Evolutionary conservation across 371 early-diverging fungal species (phyloP).

Genomic region (Apophysomyces sp.): DNA sequence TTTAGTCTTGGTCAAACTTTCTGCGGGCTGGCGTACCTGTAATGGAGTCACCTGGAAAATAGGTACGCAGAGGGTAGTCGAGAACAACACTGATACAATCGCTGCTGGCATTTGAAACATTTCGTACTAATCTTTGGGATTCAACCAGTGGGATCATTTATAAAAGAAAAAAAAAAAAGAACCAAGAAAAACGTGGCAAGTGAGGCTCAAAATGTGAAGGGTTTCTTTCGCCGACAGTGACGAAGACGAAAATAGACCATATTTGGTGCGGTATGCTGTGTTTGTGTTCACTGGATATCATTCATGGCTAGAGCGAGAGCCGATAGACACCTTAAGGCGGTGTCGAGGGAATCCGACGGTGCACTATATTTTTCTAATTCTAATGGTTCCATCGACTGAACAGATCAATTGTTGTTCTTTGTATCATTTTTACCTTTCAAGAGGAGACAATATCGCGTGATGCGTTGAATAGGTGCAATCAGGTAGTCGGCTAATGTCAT

Average conservation of each 20-base stretch:
- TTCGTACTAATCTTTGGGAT: too few species aligned
- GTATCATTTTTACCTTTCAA: slow-evolving; percentile 24
- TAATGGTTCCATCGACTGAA: not conserved
- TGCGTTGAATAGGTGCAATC: slow-evolving; percentile 48
- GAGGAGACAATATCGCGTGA: slow-evolving; percentile 37
- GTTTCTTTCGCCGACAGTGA: not conserved
- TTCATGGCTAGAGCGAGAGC: not conserved
- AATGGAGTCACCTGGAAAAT: too few species aligned
- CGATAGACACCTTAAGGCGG: not conserved
- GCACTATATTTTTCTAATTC: not conserved
- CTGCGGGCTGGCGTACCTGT: too few species aligned
- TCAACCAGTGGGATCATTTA: too few species aligned
- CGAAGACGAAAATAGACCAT: not conserved
- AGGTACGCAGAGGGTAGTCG: too few species aligned
- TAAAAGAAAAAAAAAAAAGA: too few species aligned
- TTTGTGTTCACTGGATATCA: not conserved
- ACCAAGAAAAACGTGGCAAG: too few species aligned
- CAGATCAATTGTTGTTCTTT: not conserved
- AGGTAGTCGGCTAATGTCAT: slow-evolving; percentile 39
- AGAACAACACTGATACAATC: too few species aligned
- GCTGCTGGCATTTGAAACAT: too few species aligned
- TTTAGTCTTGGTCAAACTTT: too few species aligned
- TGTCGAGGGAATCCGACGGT: not conserved
- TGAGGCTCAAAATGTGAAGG: too few species aligned
- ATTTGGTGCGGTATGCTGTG: too few species aligned